Conservation (phyloP, 495 filamentous ascomycete species). For the Hypoxylon lienhwacheense region DNA sequence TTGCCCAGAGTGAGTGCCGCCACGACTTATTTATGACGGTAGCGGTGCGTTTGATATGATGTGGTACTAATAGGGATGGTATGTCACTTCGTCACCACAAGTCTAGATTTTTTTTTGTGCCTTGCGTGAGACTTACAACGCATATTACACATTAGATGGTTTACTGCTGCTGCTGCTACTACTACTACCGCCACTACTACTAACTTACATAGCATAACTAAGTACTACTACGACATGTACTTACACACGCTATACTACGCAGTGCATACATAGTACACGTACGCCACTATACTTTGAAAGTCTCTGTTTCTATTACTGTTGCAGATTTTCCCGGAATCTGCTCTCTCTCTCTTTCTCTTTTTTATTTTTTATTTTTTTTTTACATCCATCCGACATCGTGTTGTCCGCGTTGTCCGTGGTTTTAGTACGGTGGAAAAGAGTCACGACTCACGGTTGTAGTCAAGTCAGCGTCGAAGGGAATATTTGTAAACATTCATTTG, state of each 20-base stretch:
- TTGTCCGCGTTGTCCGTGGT: slow-evolving; percentile 8
- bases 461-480: slow-evolving; percentile 14
- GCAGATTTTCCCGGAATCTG: slow-evolving; percentile 24
- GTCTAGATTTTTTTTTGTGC: too few species aligned
- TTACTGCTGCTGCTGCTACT: too few species aligned
- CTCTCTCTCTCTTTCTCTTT: slow-evolving; percentile 8
- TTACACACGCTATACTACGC: not conserved
- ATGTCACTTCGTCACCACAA: too few species aligned
- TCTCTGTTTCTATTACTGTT: slow-evolving; percentile 19
- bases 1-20: slow-evolving; percentile 16
- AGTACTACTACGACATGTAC: too few species aligned
- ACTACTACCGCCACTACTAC: too few species aligned
- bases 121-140: not conserved
- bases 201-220: too few species aligned
- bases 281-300: too few species aligned
- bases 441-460: not conserved
- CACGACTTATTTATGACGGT: slow-evolving; percentile 23
- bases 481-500: slow-evolving; percentile 26
- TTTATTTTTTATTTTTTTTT: slow-evolving; percentile 11
- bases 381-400: not conserved
- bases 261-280: too few species aligned
- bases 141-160: too few species aligned
- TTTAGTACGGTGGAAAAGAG: slow-evolving; percentile 11
- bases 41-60: slow-evolving; percentile 37
- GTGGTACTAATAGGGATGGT: slow-evolving; percentile 24